These are phyloP conservation scores for Aquilaria yunnanensis DNA, from an alignment of 345 rosid species.

Conservation along the genomic window DNA sequence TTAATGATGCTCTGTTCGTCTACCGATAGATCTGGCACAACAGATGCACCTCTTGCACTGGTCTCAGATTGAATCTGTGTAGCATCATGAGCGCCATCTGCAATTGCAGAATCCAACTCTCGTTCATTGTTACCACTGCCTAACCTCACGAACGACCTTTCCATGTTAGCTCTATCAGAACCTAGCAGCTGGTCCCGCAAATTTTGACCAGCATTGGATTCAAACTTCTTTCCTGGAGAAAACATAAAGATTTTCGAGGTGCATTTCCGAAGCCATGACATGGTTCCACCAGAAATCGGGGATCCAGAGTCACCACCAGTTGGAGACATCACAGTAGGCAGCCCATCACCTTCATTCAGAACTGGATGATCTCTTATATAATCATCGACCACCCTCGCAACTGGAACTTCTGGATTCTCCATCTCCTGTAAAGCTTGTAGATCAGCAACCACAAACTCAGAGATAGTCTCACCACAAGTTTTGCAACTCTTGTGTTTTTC, in stretches of 20 bases:
- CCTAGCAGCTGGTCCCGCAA: slow-evolving; percentile 21
- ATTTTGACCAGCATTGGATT: slow-evolving; percentile 30
- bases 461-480: slow-evolving; percentile 59
- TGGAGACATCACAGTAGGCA: slow-evolving; percentile 37
- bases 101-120: slow-evolving; percentile 36
- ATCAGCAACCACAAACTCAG: slow-evolving; percentile 73
- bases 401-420: slow-evolving; percentile 42
- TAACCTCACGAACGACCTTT: slow-evolving; percentile 33
- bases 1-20: slow-evolving; percentile 50
- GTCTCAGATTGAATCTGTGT: slow-evolving; percentile 38
- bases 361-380: slow-evolving; percentile 21
- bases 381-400: slow-evolving; percentile 32
- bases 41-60: slow-evolving; percentile 37
- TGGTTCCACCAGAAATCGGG: slow-evolving; percentile 52
- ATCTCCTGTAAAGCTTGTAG: slow-evolving; percentile 42
- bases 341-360: slow-evolving; percentile 16
- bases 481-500: slow-evolving; percentile 69
- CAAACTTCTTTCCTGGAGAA: slow-evolving; percentile 61
- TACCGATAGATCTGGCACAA: slow-evolving; percentile 31
- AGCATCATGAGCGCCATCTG: slow-evolving; percentile 33
- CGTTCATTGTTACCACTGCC: slow-evolving; percentile 26
- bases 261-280: slow-evolving; percentile 81
- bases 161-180: slow-evolving; percentile 26
- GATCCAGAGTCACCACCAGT: slow-evolving; percentile 24
- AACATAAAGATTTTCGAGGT: slow-evolving; percentile 70